These are phyloP conservation scores for Crithidia bombi DNA, from an alignment of 208 protist species.

Conservation along the genomic window DNA sequence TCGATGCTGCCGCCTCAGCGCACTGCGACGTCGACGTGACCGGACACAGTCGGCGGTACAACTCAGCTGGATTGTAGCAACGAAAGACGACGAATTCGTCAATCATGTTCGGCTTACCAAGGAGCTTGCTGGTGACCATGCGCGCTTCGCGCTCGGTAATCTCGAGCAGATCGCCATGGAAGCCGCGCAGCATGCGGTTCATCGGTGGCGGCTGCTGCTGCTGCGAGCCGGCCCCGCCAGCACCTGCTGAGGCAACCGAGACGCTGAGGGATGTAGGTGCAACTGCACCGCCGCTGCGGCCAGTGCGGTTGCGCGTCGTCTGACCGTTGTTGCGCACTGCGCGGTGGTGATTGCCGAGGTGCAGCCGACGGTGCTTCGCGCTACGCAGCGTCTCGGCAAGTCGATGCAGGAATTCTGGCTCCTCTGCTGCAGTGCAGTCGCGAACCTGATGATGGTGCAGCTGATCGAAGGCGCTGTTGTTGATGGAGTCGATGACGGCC, in stretches of 20 bases:
- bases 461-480: constrained; percentile 54
- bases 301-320: constrained; percentile 45
- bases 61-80: constrained; percentile 22
- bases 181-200: constrained; percentile 58
- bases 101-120: constrained; percentile 51
- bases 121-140: constrained; percentile 40
- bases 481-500: constrained; percentile 66
- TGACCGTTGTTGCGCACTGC: constrained; percentile 71
- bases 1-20: background rate
- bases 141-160: constrained; percentile 69
- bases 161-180: constrained; percentile 68
- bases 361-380: constrained; percentile 63
- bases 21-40: background rate
- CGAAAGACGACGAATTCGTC: constrained; percentile 69
- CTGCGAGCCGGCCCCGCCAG: constrained; percentile 9
- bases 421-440: constrained; percentile 53
- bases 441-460: constrained; percentile 36
- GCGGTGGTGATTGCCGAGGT: constrained; percentile 68
- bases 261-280: constrained; percentile 18
- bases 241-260: background rate
- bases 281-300: constrained; percentile 13
- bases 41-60: constrained; percentile 19
- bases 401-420: constrained; percentile 49
- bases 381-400: constrained; percentile 66
- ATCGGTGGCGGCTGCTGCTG: constrained; percentile 41